Base-by-base conservation (phyloP, 495 filamentous ascomycete genomes). In the Parachaetomium inaequale region DNA sequence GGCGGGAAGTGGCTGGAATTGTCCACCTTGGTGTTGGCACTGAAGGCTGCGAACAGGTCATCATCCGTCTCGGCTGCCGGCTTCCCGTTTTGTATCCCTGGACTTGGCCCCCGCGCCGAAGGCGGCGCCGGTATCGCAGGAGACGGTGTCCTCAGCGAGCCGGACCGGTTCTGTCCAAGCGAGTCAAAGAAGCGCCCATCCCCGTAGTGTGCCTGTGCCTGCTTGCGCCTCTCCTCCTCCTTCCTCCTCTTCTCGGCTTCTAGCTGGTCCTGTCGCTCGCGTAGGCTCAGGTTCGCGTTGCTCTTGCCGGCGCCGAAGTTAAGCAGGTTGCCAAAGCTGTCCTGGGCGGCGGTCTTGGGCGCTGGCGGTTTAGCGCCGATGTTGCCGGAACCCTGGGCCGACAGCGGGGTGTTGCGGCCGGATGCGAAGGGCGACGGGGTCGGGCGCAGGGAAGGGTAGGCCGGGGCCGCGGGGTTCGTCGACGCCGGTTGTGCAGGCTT, bases 251-350 rank as follows among this genome's bases (percentile, higher is more conserved):
- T 92, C 74, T 94, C 88, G 43, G 89, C 89, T 66, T 90, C 85
- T 50, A 96, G 72, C 58, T 82, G 83, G 76, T 86, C 89, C 73
- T 97, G 93, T 61, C 90, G 90, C 71, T 98, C 91, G 58, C 88
- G 82, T 7, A 98, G 81, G 2, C 88, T 89, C 0, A 96, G 76
- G 62, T 87, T 92, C 71, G 82, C 86, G n/a, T 74, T 80, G 29
- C 79, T 68, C 66, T 88, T 88, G n/a, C 85, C 80, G 14, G 84
- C 75, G 50, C 84, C 85, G 62, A 93, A 90, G 46, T 85, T 88
- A 23, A 97, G 87, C 21, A 98, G 79, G 68, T 88, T 91, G 63
- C 93, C 88, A 71, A 98, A 98, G 78, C 89, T 95, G 72, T 97
- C 93, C 56, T 82, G 82, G 6, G 82, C 79, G 6, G 82, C 79